These are phyloP conservation scores for Podospora pseudoanserina DNA, from an alignment of 495 filamentous ascomycete genomes.

Conservation along the genomic window DNA sequence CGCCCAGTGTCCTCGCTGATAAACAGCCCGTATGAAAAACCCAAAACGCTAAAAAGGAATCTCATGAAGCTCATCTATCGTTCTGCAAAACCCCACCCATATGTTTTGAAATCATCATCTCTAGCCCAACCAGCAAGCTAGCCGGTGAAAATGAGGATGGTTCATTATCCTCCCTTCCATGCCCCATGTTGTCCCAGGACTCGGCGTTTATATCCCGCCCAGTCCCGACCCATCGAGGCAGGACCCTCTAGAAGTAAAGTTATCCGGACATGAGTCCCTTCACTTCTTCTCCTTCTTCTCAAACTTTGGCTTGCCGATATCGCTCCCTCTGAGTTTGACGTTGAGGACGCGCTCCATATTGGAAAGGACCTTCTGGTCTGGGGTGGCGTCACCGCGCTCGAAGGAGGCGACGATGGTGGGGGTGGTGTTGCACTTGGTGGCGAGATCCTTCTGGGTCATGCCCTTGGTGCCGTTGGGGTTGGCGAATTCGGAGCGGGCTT, in stretches of 20 bases:
- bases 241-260: background rate
- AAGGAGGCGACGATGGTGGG: slow-evolving; percentile 75
- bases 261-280: background rate
- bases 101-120: background rate
- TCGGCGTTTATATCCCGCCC: background rate
- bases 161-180: background rate
- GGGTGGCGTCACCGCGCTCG: slow-evolving; percentile 74
- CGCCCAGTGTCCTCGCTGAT: background rate
- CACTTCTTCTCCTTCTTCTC: slow-evolving; percentile 59
- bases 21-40: background rate
- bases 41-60: background rate
- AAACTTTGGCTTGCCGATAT: slow-evolving; percentile 75
- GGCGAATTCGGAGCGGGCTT: slow-evolving; percentile 58
- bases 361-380: slow-evolving; percentile 79
- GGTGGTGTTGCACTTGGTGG: slow-evolving; percentile 89
- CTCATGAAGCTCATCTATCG: background rate
- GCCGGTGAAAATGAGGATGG: background rate
- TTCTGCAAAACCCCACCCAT: background rate
- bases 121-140: background rate
- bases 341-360: slow-evolving; percentile 82
- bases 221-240: background rate
- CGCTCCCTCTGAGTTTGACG: slow-evolving; percentile 74
- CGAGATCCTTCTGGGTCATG: slow-evolving; percentile 96
- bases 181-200: background rate
- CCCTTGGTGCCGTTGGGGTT: slow-evolving; percentile 55